Evolutionary conservation across 2,329 filamentous ascomycete genomes (phyloP).

Genomic region (Trichoderma aggressivum): DNA sequence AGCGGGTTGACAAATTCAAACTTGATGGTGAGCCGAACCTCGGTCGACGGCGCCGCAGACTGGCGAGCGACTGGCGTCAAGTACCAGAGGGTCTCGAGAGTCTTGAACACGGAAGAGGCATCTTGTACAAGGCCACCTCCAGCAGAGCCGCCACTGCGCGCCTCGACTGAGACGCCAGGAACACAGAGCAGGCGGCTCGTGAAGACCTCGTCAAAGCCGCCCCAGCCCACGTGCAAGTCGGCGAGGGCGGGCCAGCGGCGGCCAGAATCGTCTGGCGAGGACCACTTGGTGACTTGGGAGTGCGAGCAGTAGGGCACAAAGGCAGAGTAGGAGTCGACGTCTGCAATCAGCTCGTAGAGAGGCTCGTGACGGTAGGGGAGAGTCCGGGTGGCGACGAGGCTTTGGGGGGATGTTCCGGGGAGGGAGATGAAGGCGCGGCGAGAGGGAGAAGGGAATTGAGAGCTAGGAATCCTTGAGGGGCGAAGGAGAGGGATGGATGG

Average conservation of each 20-base stretch:
- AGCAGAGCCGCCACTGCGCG: constrained; percentile 59
- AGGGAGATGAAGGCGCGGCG: constrained; percentile 40
- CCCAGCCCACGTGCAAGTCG: constrained; percentile 81
- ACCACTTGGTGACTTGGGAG: constrained; percentile 75
- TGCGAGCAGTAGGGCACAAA: constrained; percentile 91
- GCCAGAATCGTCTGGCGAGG: constrained; percentile 47
- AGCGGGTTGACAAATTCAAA: constrained; percentile 88
- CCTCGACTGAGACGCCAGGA: constrained; percentile 70
- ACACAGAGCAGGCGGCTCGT: constrained; percentile 76
- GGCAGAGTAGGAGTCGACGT: constrained; percentile 75
- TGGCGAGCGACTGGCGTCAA: constrained; percentile 44
- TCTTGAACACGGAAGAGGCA: constrained; percentile 58
- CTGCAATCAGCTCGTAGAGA: constrained; percentile 83
- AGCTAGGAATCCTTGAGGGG: background rate
- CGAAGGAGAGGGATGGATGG: background rate
- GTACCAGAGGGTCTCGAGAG: constrained; percentile 67
- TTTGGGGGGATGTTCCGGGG: constrained; percentile 47
- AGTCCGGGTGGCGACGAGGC: constrained; percentile 67
- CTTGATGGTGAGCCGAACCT: constrained; percentile 71
- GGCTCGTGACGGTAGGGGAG: constrained; percentile 69
- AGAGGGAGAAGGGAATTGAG: constrained; percentile 12
- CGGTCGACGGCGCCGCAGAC: constrained; percentile 46
- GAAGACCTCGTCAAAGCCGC: constrained; percentile 78
- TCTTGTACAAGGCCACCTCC: constrained; percentile 43
- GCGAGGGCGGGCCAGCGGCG: constrained; percentile 69